A percentile compares a stretch with the other conserved stretches of the same genome.
Conservation (phyloP, 371 early-diverging fungal genomes). For the Mortierella sp. region DNA sequence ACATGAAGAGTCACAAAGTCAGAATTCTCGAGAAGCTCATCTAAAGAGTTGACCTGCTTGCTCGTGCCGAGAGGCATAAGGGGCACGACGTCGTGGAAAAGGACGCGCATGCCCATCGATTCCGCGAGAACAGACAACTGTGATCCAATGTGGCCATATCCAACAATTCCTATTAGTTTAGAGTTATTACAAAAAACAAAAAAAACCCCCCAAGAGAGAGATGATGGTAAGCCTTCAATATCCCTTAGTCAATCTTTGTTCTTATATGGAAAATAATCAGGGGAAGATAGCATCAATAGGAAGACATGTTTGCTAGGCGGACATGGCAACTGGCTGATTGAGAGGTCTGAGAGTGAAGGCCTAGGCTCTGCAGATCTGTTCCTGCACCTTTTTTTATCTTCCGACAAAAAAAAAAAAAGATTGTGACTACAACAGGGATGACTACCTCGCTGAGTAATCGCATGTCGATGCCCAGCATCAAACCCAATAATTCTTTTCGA, state of each 20-base stretch:
- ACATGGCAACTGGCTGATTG: neutral
- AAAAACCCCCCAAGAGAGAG: neutral
- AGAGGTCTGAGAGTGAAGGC: neutral
- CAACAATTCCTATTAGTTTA: conserved; percentile 77
- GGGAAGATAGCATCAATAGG: neutral
- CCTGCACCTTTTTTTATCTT: conserved; percentile 7
- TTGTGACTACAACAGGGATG: neutral
- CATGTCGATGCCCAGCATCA: neutral
- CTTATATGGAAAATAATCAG: too few species aligned
- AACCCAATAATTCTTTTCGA: neutral
- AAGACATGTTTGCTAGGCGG: neutral
- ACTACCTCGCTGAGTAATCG: too few species aligned
- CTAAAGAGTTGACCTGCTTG: conserved; percentile 71
- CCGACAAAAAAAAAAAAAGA: conserved; percentile 9
- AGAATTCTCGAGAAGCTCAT: conserved; percentile 80
- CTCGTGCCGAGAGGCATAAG: conserved; percentile 96
- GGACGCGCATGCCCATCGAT: conserved; percentile 94
- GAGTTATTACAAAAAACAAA: neutral
- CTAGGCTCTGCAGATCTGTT: conserved; percentile 1
- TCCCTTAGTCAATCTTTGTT: too few species aligned
- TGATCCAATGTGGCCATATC: conserved; percentile 97
- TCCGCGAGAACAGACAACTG: conserved; percentile 97
- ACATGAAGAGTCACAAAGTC: conserved; percentile 97
- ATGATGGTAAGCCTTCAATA: too few species aligned
- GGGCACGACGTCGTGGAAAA: conserved; percentile 91